A percentile compares a stretch with the other conserved stretches of the same genome.
Conservation (phyloP, 2,329 filamentous ascomycete species). For the Cladophialophora bantiana region DNA sequence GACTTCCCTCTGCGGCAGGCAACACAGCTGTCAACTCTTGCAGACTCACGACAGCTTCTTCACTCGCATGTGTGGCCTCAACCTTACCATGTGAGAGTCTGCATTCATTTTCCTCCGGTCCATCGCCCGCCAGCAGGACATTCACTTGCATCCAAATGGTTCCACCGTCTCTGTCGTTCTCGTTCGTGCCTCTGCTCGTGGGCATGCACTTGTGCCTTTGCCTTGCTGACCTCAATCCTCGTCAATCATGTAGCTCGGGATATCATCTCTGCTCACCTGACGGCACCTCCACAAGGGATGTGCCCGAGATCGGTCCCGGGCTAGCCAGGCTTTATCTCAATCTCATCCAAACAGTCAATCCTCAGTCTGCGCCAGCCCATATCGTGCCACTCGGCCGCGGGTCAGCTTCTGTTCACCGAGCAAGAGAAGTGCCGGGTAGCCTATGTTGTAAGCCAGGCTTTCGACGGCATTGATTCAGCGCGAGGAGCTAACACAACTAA, state of each 20-base stretch:
- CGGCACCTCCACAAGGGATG: slow-evolving; percentile 40
- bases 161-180: neutral
- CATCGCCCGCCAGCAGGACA: neutral
- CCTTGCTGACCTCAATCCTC: slow-evolving; percentile 18
- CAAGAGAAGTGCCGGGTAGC: slow-evolving; percentile 16
- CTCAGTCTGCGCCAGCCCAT: slow-evolving; percentile 17
- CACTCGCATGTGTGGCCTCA: neutral
- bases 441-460: slow-evolving; percentile 39
- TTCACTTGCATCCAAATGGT: neutral
- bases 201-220: slow-evolving; percentile 17
- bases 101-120: neutral
- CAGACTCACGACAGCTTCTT: neutral
- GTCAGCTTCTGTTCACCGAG: slow-evolving; percentile 9
- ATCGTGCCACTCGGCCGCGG: neutral
- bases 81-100: neutral
- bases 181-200: slow-evolving; percentile 16
- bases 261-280: slow-evolving; percentile 45
- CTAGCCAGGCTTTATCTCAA: slow-evolving; percentile 45
- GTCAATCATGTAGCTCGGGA: slow-evolving; percentile 39
- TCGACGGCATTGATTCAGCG: neutral
- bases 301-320: slow-evolving; percentile 43
- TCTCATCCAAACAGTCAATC: slow-evolving; percentile 42
- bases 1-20: neutral
- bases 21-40: neutral
- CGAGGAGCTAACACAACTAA: slow-evolving; percentile 22